Evolutionary conservation across 2,329 filamentous ascomycete genomes (phyloP), one percentile per base, ranked within the genome.

Genomic region (Fusarium papillatum): DNA sequence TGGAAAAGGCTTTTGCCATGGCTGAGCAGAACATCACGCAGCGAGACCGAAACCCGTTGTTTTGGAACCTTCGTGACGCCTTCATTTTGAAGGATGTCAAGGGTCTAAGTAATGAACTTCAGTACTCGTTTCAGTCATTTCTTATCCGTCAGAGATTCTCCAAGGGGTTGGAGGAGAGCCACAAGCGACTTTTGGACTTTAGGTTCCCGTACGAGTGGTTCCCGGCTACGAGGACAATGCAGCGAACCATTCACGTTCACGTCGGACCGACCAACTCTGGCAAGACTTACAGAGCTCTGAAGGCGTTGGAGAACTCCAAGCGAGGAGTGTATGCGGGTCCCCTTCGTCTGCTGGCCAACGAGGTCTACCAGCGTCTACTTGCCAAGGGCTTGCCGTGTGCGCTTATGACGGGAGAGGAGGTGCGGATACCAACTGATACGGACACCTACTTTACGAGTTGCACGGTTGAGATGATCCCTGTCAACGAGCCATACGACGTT

Each of bases 241-340:
- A 96, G 80, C 90, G 97, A 55, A 96, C 92, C 0, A 90, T 99
- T 48, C 95, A 98, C 85, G 87, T 99, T 24, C 97, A 99, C 80
- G 95, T 99, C 62, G 97, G 97, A 0, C 97, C 97, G 2, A 99
- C 97, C 3, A 99, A 99, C 83, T 98, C 97, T 1, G 97, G 97
- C 69, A 99, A 99, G 87, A 99, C 97, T 0, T 99, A 98, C 82
- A 94, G 95, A 81, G 97, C 97, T 1, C 86, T 99, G 74, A 93
- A 98, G 84, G 92, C 94, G 16, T 88, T 99, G 14, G 95, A 98
- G 82, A 88, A 91, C 62, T 93, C 93, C 4, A 89, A 92, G 36
- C 89, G 88, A 11, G 97, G 97, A 46, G 92, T 98, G 62, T 99
- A 98, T 82, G 95, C 96, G 5, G 97, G 97, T 0, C 97, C 97